Evolutionary conservation across 441 rosid species (phyloP), one percentile per base, ranked within the genome.

Genomic region (Pelargonium cotyledonis): DNA sequence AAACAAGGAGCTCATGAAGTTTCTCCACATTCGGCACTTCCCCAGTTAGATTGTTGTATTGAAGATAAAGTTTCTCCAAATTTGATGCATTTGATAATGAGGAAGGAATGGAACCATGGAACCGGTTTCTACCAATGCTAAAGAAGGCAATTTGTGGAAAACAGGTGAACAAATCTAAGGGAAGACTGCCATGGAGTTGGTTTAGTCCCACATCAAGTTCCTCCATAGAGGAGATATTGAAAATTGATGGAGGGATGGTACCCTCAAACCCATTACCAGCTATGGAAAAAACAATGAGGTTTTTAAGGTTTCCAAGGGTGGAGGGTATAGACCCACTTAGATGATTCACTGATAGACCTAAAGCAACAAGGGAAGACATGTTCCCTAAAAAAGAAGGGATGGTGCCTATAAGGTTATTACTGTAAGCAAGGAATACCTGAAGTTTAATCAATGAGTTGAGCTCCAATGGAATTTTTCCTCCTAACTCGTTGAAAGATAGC

Each of bases 351-450:
- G 44, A n/a, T n/a, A n/a, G n/a, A n/a, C n/a, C n/a, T 0, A 0
- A 18, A 7, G 46, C 67, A 3, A 76, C 1, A 5, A 80, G 67
- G 19, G 72, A 73, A 0, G 80, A 68, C 9, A 70, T 12, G 51
- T 79, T 79, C 6, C 82, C 76, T 1, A 76, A 5, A 46, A 69
- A 73, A 7, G 51, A 5, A 10, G 80, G 80, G 8, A 78, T 68
- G 6, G 2, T 8, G 14, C 79, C 81, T 10, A 51, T 38, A 10
- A 77, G 62, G 29, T 64, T 64, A 51, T 71, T 77, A 1, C 0
- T n/a, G n/a, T n/a, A 0, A 1, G 1, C 14, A 11, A 74, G 0
- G 6, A 74, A 63, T 10, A 1, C 4, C 5, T 66, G 10, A 21
- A 72, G 75, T 63, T 72, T 67, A 0, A 2, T 0, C 38, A 60